These are phyloP conservation scores for Cyclotella sp. DNA, from an alignment of 108 stramenopile genomes.

Conservation along the genomic window DNA sequence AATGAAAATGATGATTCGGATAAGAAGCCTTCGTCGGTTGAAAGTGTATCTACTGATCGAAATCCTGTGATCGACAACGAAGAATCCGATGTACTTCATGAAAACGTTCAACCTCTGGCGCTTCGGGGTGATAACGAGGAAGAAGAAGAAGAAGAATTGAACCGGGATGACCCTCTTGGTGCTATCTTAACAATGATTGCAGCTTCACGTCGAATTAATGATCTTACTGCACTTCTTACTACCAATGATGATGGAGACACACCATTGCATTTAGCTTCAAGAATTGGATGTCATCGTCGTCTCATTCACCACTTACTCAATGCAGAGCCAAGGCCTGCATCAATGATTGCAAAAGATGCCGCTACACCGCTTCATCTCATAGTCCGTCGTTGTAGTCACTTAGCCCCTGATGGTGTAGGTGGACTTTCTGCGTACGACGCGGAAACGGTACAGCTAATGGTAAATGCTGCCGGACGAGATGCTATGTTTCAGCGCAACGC, in stretches of 20 bases:
- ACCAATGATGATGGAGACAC: slow-evolving; percentile 26
- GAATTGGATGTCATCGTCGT: slow-evolving; percentile 23
- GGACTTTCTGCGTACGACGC: slow-evolving; percentile 20
- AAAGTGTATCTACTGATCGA: not conserved
- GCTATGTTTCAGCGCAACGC: not conserved
- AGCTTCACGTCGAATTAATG: not conserved
- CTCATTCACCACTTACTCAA: slow-evolving; percentile 5
- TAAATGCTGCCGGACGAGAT: slow-evolving; percentile 3
- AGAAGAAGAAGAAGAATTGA: slow-evolving; percentile 2
- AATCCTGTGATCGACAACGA: not conserved
- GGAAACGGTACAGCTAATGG: not conserved
- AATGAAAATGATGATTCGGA: not conserved
- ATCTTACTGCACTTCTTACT: not conserved
- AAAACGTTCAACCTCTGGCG: not conserved
- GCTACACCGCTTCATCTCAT: slow-evolving; percentile 24
- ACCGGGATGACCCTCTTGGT: slow-evolving; percentile 9
- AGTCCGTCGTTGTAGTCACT: slow-evolving; percentile 15
- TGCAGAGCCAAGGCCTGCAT: slow-evolving; percentile 7
- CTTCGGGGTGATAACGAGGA: not conserved
- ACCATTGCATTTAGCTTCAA: slow-evolving; percentile 17
- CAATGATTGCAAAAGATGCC: slow-evolving; percentile 10
- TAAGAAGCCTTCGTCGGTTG: not conserved
- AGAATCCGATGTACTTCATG: not conserved
- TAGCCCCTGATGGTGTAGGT: slow-evolving; percentile 18
- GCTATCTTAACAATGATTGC: slow-evolving; percentile 6